Evolutionary conservation across 257 asterid genomes (phyloP), one percentile per base, ranked within the genome.

Genomic region (Przewalskia tangutica): DNA sequence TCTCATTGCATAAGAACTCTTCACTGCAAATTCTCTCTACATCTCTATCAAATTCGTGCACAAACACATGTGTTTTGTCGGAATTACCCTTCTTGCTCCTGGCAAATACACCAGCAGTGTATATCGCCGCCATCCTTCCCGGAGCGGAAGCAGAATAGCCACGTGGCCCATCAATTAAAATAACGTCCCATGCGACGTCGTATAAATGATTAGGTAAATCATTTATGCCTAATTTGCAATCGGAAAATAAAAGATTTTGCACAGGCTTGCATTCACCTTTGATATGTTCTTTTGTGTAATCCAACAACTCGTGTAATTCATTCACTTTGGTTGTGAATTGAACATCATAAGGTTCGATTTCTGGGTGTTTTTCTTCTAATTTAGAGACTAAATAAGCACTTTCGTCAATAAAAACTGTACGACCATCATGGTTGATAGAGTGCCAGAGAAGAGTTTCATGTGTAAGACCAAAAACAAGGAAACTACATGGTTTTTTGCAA

Each of bases 131-230:
- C 94, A 92, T 92, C 58, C 98, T 81, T 54, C 98, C 98, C 77
- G 97, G 98, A 18, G 97, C 77, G 3, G 83, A 80, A 77, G 89
- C 77, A 10, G 79, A 81, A 46, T 62, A 90, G 58, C 98, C 98
- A 1, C 86, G 81, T n/a, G 98, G 98, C 1, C 97, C 97, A 56
- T 95, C 98, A 0, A 95, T 13, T 0, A 95, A 38, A 13, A 95
- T 93, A 58, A 91, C 86, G 70, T 95, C 98, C 98, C 98, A 95
- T 1, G 93, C 85, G 18, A 93, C 92, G 85, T 95, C 98, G 93
- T 95, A 95, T 18, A 95, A 53, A 89, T 95, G 89, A 84, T 95
- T 95, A 0, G 98, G 98, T 18, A 95, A 70, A 80, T 95, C 98
- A 83, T 95, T 95, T 0, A 95, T 71, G 14, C 92, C 98, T 75